Evolutionary conservation across 495 filamentous ascomycete genomes (phyloP).

Genomic region (Penicillium crystallinum): DNA sequence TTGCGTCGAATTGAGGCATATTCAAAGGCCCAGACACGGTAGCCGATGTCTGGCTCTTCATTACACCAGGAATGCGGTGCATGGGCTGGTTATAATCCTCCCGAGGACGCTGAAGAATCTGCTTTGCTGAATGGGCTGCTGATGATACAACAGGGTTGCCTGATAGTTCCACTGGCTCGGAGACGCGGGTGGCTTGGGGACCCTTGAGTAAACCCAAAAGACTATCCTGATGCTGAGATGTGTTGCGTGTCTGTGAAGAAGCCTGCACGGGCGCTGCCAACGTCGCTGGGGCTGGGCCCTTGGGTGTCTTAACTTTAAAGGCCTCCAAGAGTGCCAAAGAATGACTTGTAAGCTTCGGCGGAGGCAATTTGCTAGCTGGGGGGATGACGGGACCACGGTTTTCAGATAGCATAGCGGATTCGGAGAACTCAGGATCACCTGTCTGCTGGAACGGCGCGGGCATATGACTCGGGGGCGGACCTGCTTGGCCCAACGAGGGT

Average conservation of each 20-base stretch:
- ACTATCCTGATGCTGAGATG: slow-evolving; percentile 39
- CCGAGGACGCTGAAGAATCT: slow-evolving; percentile 36
- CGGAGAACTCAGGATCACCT: slow-evolving; percentile 47
- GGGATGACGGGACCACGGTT: slow-evolving; percentile 45
- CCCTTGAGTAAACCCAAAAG: slow-evolving; percentile 35
- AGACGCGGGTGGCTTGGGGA: slow-evolving; percentile 10
- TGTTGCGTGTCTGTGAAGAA: slow-evolving; percentile 17
- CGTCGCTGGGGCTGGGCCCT: slow-evolving; percentile 26
- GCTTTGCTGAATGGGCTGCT: slow-evolving; percentile 16
- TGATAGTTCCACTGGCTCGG: slow-evolving; percentile 33
- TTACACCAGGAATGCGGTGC: slow-evolving; percentile 6
- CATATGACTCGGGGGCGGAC: slow-evolving; percentile 17
- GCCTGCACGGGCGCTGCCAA: slow-evolving; percentile 21
- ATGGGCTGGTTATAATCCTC: slow-evolving; percentile 15
- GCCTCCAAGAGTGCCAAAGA: slow-evolving; percentile 58
- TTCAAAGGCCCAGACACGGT: slow-evolving; percentile 50
- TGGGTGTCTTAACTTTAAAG: slow-evolving; percentile 50
- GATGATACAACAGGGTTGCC: slow-evolving; percentile 25
- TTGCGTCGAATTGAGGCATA: slow-evolving; percentile 44
- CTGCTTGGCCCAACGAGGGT: slow-evolving; percentile 9
- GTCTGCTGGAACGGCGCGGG: slow-evolving; percentile 49
- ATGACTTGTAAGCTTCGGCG: slow-evolving; percentile 60
- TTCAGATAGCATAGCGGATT: slow-evolving; percentile 34
- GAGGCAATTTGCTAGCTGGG: slow-evolving; percentile 51
- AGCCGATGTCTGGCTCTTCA: slow-evolving; percentile 30